Evolutionary conservation across 2,329 filamentous ascomycete species (phyloP).

Genomic region (Teratosphaeria nubilosa): DNA sequence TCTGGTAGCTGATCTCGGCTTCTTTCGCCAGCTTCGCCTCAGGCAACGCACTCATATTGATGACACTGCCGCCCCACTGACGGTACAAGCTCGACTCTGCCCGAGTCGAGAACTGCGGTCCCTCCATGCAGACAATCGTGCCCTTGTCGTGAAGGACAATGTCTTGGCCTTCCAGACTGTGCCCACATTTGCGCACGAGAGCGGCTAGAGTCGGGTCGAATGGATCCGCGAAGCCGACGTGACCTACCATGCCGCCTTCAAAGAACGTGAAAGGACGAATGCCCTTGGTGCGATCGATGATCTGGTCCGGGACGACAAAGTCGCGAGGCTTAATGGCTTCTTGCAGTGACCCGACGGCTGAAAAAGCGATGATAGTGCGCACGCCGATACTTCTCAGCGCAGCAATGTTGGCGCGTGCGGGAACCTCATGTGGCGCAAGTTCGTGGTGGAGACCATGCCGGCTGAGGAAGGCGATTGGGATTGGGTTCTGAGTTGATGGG

Average conservation of each 20-base stretch:
- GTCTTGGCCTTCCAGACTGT: slow-evolving; percentile 69
- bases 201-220: slow-evolving; percentile 72
- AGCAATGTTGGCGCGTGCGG: slow-evolving; percentile 90
- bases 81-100: slow-evolving; percentile 95
- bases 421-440: slow-evolving; percentile 88
- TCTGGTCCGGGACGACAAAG: slow-evolving; percentile 91
- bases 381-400: slow-evolving; percentile 87
- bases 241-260: slow-evolving; percentile 74
- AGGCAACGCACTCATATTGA: slow-evolving; percentile 95
- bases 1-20: slow-evolving; percentile 92
- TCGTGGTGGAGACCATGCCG: slow-evolving; percentile 86
- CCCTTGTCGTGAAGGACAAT: slow-evolving; percentile 76
- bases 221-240: slow-evolving; percentile 91
- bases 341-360: slow-evolving; percentile 82
- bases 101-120: slow-evolving; percentile 94
- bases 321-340: slow-evolving; percentile 92
- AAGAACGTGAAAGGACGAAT: slow-evolving; percentile 94
- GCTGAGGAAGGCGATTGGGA: slow-evolving; percentile 78
- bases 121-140: slow-evolving; percentile 91
- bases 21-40: slow-evolving; percentile 94
- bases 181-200: slow-evolving; percentile 68
- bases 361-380: slow-evolving; percentile 85
- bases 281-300: slow-evolving; percentile 96
- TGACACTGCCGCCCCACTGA: slow-evolving; percentile 82
- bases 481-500: slow-evolving; percentile 50